Evolutionary conservation across 164 flowering plant genomes (phyloP), one percentile per base, ranked within the genome.

Genomic region (Vitis rotundifolia): DNA sequence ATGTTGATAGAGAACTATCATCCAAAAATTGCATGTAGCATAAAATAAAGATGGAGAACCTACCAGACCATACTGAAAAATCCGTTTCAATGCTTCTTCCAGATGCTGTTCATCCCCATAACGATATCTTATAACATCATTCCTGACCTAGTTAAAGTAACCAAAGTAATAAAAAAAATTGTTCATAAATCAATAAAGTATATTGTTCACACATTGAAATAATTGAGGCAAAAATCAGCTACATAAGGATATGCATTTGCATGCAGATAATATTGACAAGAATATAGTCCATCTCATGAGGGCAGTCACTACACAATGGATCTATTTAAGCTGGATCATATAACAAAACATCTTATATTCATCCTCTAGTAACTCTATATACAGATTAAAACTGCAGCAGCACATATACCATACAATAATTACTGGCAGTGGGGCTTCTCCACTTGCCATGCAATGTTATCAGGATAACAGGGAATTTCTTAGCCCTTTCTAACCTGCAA

Each of bases 21-120:
- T 28, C 13, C 44, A 69, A 18, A 48, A 47, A 19, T 16, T 11
- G 57, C 61, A 50, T 18, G 2, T 12, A 55, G n/a, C 16, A 31
- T 22, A 16, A 12, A 55, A 60, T 55, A 61, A 18, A 11, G 59
- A 64, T 14, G 59, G 28, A 55, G 53, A 70, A 54, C 63, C 53
- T 84, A 95, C 99, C 92, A 18, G 91, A 49, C 98, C 98, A 73
- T 91, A 95, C 79, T 92, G 99, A 68, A 95, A 95, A 57, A 95
- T 95, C 14, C 97, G 80, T 76, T 92, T 91, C 59, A 95, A 83
- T 53, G 99, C 98, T 80, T 95, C 98, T 9, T 95, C 99, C 85
- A 95, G 73, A 77, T 92, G 99, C 72, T 95, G 99, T 75, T 95
- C 99, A 83, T 95, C 98, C 37, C 98, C 98, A 73, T 95, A 95